Percentiles rank a stretch among this genome's conserved stretches.
These are phyloP conservation scores for Solanum appendiculatum DNA, from an alignment of 257 asterid species.

Conservation along the genomic window DNA sequence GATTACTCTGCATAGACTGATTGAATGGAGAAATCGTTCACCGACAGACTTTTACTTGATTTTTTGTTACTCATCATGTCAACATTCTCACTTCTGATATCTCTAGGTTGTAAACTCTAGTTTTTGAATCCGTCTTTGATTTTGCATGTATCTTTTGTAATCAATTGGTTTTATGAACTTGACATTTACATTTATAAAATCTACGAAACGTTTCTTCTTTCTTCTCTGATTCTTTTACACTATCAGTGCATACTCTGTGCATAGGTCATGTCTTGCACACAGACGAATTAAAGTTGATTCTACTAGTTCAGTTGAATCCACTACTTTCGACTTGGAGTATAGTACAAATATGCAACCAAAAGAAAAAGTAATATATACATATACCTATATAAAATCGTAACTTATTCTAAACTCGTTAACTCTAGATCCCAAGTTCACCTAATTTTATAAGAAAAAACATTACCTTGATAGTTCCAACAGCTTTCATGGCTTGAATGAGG, in stretches of 20 bases:
- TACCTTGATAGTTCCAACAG: slow-evolving; percentile 25
- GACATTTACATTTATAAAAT: not conserved
- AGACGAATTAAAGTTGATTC: not conserved
- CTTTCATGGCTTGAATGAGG: slow-evolving; percentile 17
- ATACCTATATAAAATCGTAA: not conserved
- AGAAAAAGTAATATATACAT: no score
- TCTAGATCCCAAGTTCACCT: not conserved
- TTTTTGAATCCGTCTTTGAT: not conserved
- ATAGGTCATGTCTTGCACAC: not conserved
- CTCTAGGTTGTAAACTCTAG: not conserved
- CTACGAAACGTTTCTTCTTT: not conserved
- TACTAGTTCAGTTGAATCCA: not conserved
- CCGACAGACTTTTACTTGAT: not conserved
- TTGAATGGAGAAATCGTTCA: not conserved
- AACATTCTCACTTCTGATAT: not conserved
- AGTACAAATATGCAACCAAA: no score
- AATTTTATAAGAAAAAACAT: not conserved
- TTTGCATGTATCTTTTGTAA: not conserved
- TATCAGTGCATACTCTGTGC: no score
- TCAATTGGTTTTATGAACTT: not conserved
- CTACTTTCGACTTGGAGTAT: not conserved
- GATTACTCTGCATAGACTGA: not conserved
- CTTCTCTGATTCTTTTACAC: not conserved
- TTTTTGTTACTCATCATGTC: not conserved
- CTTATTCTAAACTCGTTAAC: not conserved